Base-by-base conservation (phyloP, 345 rosid species). In the Eucalyptus pumila region DNA sequence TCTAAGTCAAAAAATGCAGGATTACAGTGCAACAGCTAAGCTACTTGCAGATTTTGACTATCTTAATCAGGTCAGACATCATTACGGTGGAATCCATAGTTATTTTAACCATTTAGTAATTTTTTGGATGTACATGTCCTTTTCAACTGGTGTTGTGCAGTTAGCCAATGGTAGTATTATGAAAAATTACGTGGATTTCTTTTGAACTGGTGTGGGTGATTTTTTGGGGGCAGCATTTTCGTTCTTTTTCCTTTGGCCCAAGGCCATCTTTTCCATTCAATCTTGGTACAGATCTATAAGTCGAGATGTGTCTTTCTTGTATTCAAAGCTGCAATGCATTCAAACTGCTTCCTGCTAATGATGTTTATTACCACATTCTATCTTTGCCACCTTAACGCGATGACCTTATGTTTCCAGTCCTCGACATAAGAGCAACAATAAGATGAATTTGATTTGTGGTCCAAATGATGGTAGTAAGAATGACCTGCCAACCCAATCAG, bases 1-100 rank as follows among this genome's bases (percentile, higher is more conserved):
- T 90, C 49, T 88, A 87, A 48, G 80, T 88, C 47, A 51, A 90
- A 86, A 87, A 24, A 88, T 95, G 92, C 96, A 96, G 98, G 95
- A 93, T 49, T 96, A 96, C 88, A 93, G 92, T 88, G 92, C 93
- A 85, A 94, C 90, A 34, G 94, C 93, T 40, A 92, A 93, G 91
- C 91, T 95, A 88, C 99, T 96, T 83, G 95, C 97, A 65, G 96
- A 96, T 94, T 96, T 97, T 89, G 94, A 93, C 60, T 87, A 91
- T 88, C 93, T 97, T 91, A 97, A 96, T 95, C 91, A 96, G 99
- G 99, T 96, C 88, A 51, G 52, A 56, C 44, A 34, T 87, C 89
- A 69, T 6, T 80, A 40, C 21, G 14, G 34, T 69, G 30, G 24
- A 47, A 65, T 76, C 15, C 42, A 4, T 37, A 30, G 21, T 27